A percentile compares a stretch with the other conserved stretches of the same genome.
Conservation (phyloP, 768 basidiomycete genomes). For the Agaricus blazei region DNA sequence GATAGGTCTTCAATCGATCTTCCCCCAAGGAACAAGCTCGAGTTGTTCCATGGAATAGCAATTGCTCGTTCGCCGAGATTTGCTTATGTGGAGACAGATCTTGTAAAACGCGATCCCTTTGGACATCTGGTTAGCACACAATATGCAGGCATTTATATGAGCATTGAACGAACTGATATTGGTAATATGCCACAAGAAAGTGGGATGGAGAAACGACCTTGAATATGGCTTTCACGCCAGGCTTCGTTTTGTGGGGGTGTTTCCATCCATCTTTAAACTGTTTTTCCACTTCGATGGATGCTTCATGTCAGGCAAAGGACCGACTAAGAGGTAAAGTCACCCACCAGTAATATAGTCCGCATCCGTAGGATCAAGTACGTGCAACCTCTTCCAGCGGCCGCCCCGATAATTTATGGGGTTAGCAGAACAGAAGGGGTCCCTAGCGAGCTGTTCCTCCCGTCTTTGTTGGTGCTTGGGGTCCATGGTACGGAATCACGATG, state of each 20-base stretch:
- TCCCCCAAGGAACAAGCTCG: constrained; percentile 57
- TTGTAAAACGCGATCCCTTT: constrained; percentile 24
- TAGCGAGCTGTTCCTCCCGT: constrained; percentile 16
- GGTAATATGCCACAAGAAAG: constrained; percentile 37
- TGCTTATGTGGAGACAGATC: constrained; percentile 17
- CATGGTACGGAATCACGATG: not conserved
- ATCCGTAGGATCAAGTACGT: constrained; percentile 29
- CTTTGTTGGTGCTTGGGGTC: not conserved
- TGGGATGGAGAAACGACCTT: constrained; percentile 44
- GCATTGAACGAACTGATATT: constrained; percentile 34
- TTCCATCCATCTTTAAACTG: constrained; percentile 51
- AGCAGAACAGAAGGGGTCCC: constrained; percentile 38
- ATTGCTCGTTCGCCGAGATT: constrained; percentile 44
- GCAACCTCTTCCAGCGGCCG: constrained; percentile 38
- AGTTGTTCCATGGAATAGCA: constrained; percentile 67
- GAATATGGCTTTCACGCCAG: constrained; percentile 44
- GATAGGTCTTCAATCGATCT: constrained; percentile 34
- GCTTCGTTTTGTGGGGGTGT: constrained; percentile 47
- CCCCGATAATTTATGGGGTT: constrained; percentile 35
- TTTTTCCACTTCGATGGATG: constrained; percentile 34
- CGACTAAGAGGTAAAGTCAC: constrained; percentile 12
- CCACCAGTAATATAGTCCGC: constrained; percentile 36
- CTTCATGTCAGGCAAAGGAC: not conserved
- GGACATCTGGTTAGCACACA: not conserved
- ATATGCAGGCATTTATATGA: not conserved